Conservation (phyloP, 331 rosid genomes). For the Pyrus hybrid region DNA sequence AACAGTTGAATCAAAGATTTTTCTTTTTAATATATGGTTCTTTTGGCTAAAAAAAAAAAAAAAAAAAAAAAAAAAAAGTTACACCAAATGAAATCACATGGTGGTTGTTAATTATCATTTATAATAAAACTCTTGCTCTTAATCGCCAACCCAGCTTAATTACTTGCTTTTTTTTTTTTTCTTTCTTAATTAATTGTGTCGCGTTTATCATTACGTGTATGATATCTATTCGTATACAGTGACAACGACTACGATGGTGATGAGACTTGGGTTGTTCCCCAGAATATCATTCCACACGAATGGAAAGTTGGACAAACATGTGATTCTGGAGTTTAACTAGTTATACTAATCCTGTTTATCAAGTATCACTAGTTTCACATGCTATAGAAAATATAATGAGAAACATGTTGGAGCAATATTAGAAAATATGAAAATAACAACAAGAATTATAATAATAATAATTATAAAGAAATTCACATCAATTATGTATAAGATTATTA, state of each 20-base stretch:
- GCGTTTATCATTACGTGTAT: background rate
- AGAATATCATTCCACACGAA: slow-evolving; percentile 55
- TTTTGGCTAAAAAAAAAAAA: too few species aligned
- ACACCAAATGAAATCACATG: background rate
- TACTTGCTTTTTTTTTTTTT: background rate
- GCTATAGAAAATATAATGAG: too few species aligned
- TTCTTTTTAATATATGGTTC: too few species aligned
- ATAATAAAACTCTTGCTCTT: background rate
- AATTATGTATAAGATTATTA: too few species aligned
- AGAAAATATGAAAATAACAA: too few species aligned
- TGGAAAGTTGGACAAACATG: slow-evolving; percentile 77
- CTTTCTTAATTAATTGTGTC: background rate
- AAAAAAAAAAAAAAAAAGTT: too few species aligned
- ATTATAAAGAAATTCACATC: too few species aligned
- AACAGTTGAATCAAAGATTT: too few species aligned
- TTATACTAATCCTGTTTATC: slow-evolving; percentile 1
- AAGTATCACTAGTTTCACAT: background rate
- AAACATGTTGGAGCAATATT: too few species aligned
- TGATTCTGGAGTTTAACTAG: slow-evolving; percentile 74
- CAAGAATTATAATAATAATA: too few species aligned
- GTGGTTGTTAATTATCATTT: background rate
- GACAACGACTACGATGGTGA: slow-evolving; percentile 36
- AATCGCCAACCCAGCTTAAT: background rate
- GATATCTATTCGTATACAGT: slow-evolving; percentile 44
- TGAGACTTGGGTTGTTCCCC: slow-evolving; percentile 73